Evolutionary conservation across 768 basidiomycete genomes (phyloP).

Genomic region (Gymnopilus junonius): DNA sequence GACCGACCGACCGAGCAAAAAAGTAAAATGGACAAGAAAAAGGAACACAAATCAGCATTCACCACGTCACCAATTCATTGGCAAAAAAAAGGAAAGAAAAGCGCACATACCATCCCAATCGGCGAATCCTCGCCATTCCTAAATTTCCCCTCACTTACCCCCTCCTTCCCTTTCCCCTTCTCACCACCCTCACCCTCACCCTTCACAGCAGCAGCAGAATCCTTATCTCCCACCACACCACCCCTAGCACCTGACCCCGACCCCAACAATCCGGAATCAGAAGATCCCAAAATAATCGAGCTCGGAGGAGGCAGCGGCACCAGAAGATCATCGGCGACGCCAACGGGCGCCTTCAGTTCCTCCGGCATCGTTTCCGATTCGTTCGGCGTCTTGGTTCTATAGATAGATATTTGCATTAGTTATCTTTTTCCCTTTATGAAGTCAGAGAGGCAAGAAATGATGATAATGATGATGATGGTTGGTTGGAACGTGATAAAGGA

Average conservation of each 20-base stretch:
- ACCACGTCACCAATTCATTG: constrained; percentile 18
- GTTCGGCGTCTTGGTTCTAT: constrained; percentile 51
- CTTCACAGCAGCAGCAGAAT: not conserved
- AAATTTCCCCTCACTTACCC: constrained; percentile 22
- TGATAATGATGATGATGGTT: no score
- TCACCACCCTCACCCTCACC: constrained; percentile 6
- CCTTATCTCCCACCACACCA: not conserved
- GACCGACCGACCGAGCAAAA: not conserved
- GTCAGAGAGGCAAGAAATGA: not conserved
- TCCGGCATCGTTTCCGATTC: constrained; percentile 63
- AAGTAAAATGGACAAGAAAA: constrained; percentile 8
- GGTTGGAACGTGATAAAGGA: not conserved
- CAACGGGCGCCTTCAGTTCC: constrained; percentile 63
- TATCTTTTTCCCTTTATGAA: not conserved
- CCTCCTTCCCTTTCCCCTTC: constrained; percentile 22
- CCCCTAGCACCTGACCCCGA: not conserved
- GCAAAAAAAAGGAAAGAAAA: constrained; percentile 1
- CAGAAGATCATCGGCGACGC: constrained; percentile 62
- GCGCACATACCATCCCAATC: constrained; percentile 34
- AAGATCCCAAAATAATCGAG: not conserved
- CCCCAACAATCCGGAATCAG: not conserved
- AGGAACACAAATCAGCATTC: constrained; percentile 12
- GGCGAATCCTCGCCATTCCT: constrained; percentile 31
- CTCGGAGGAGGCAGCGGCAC: constrained; percentile 37
- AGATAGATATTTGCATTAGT: constrained; percentile 12